phyloP scores from a whole-genome alignment of 257 asterid genomes.

The Nicotiana undulata region DNA sequence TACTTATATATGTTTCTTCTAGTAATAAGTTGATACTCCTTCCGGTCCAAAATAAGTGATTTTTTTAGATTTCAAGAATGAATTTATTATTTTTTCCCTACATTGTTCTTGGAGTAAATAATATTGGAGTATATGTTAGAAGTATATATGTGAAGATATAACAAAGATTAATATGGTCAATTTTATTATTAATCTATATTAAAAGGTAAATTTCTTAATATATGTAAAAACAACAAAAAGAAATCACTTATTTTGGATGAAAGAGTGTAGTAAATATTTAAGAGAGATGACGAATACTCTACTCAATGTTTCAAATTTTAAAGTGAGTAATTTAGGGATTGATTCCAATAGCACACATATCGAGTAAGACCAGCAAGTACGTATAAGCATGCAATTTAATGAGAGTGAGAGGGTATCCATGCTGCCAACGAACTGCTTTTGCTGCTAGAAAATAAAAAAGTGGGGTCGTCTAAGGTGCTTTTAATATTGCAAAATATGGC shows the following conservation, averaged over 20 bases:
- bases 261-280: background rate
- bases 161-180: too few relatives aligned
- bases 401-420: conserved; percentile 12
- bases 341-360: background rate
- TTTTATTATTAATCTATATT: too few relatives aligned
- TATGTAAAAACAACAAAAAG: too few relatives aligned
- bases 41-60: too few relatives aligned
- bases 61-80: too few relatives aligned
- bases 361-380: background rate
- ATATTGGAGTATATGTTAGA: too few relatives aligned
- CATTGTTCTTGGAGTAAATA: too few relatives aligned
- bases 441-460: conserved; percentile 9
- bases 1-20: too few relatives aligned
- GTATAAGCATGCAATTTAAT: background rate
- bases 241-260: too few relatives aligned
- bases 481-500: conserved; percentile 38
- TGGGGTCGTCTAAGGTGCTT: conserved; percentile 34
- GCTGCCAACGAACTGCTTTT: conserved; percentile 21
- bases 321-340: background rate
- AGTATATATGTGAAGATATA: too few relatives aligned
- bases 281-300: background rate
- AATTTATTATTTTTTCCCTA: too few relatives aligned
- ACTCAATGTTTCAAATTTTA: background rate
- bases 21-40: background rate
- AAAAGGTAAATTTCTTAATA: too few relatives aligned